Conservation (phyloP, 441 rosid species). For the Erodium moschatum region DNA sequence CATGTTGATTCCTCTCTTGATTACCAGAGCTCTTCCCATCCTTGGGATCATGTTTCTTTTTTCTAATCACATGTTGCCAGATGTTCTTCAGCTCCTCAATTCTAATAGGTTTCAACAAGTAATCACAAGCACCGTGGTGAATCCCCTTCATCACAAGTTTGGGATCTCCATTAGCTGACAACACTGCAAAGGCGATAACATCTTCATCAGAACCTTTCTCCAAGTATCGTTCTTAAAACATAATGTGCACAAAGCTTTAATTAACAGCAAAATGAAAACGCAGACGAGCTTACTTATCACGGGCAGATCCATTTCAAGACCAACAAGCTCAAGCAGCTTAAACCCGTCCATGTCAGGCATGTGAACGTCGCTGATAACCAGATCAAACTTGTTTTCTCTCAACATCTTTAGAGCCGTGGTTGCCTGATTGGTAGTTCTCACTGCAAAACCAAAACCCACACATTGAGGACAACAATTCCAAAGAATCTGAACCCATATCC, state of each 20-base stretch:
- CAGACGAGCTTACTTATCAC: slow-evolving; percentile 50
- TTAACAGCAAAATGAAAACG: neutral
- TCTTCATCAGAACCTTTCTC: neutral
- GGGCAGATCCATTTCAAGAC: slow-evolving; percentile 97
- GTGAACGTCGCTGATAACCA: slow-evolving; percentile 91
- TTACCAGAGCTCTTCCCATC: slow-evolving; percentile 28
- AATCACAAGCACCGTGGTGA: slow-evolving; percentile 81
- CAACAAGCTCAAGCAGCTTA: slow-evolving; percentile 86
- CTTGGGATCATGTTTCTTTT: slow-evolving; percentile 37
- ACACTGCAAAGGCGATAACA: slow-evolving; percentile 41
- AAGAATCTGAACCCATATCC: slow-evolving; percentile 4
- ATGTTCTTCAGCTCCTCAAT: slow-evolving; percentile 80
- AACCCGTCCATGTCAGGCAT: slow-evolving; percentile 99
- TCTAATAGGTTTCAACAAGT: slow-evolving; percentile 69
- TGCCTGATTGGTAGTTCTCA: slow-evolving; percentile 71
- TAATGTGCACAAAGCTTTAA: neutral
- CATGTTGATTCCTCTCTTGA: slow-evolving; percentile 31
- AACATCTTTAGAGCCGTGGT: slow-evolving; percentile 59
- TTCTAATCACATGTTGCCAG: slow-evolving; percentile 92
- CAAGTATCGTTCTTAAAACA: neutral
- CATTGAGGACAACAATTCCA: slow-evolving; percentile 6
- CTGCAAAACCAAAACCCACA: slow-evolving; percentile 36
- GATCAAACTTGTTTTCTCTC: slow-evolving; percentile 74
- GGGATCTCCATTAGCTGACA: slow-evolving; percentile 68
- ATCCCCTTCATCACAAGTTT: slow-evolving; percentile 82